A percentile compares a stretch with the other conserved stretches of the same genome.
Evolutionary conservation across 1,139 yeast genomes (phyloP).

Genomic region (Geotrichum carabidarum): DNA sequence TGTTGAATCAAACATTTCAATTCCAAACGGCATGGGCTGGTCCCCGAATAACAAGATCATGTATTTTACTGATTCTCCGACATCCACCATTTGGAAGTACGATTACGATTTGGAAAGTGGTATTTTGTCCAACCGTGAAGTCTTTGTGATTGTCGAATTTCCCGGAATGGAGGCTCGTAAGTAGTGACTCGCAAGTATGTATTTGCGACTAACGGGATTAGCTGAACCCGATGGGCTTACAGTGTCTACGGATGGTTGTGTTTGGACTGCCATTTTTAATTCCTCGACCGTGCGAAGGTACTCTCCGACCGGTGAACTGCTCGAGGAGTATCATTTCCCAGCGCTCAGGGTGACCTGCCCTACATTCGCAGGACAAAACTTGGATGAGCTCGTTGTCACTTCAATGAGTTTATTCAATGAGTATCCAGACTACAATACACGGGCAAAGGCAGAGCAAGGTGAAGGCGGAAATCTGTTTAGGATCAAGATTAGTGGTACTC

Average conservation of each 20-base stretch:
- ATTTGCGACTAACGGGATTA: background rate
- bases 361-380: slow-evolving; percentile 59
- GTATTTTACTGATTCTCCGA: slow-evolving; percentile 69
- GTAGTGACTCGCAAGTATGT: background rate
- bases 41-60: slow-evolving; percentile 46
- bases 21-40: slow-evolving; percentile 73
- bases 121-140: slow-evolving; percentile 42
- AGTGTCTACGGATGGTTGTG: slow-evolving; percentile 54
- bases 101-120: slow-evolving; percentile 53
- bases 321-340: slow-evolving; percentile 55
- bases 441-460: slow-evolving; percentile 37
- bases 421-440: slow-evolving; percentile 27
- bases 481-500: slow-evolving; percentile 31
- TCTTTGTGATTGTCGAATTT: slow-evolving; percentile 29
- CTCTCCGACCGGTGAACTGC: slow-evolving; percentile 45
- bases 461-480: slow-evolving; percentile 53
- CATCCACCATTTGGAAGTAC: slow-evolving; percentile 54
- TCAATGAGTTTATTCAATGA: slow-evolving; percentile 54
- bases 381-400: slow-evolving; percentile 61
- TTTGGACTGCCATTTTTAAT: slow-evolving; percentile 69
- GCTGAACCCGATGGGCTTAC: slow-evolving; percentile 71
- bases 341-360: slow-evolving; percentile 63
- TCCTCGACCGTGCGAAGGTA: slow-evolving; percentile 53
- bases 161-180: slow-evolving; percentile 15
- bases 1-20: slow-evolving; percentile 22